Conservation (phyloP, 345 rosid species). For the Eucalyptus sp. region DNA sequence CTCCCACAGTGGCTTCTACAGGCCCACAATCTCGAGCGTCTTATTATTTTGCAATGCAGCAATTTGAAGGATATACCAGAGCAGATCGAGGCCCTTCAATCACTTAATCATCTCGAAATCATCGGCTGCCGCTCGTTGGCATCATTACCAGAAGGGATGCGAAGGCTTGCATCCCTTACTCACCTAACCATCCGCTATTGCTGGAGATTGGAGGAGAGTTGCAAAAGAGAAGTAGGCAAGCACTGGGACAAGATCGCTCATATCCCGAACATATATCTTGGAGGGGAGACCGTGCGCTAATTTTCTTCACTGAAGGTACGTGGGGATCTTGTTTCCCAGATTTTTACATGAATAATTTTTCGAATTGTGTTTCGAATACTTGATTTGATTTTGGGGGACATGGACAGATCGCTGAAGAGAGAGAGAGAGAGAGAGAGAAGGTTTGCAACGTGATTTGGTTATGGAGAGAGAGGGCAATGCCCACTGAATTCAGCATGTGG, state of each 20-base stretch:
- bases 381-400: not conserved
- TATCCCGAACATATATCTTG: not conserved
- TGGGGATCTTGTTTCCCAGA: no score
- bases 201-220: fast-evolving
- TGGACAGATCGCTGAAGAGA: no score
- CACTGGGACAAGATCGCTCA: not conserved
- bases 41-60: fast-evolving
- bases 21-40: fast-evolving
- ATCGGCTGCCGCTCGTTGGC: fast-evolving
- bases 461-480: not conserved
- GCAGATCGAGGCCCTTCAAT: no score
- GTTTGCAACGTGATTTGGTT: not conserved
- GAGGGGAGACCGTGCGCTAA: fast-evolving
- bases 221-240: not conserved
- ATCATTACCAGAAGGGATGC: no score
- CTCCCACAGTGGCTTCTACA: no score
- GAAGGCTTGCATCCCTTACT: no score
- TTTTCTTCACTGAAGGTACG: not conserved
- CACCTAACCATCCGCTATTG: fast-evolving
- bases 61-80: no score
- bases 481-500: not conserved
- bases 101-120: fast-evolving
- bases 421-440: not conserved
- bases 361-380: not conserved
- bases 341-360: not conserved